A percentile compares a stretch with the other conserved stretches of the same genome.
Conservation (phyloP, 2,329 filamentous ascomycete genomes). For the Apiospora hydei region DNA sequence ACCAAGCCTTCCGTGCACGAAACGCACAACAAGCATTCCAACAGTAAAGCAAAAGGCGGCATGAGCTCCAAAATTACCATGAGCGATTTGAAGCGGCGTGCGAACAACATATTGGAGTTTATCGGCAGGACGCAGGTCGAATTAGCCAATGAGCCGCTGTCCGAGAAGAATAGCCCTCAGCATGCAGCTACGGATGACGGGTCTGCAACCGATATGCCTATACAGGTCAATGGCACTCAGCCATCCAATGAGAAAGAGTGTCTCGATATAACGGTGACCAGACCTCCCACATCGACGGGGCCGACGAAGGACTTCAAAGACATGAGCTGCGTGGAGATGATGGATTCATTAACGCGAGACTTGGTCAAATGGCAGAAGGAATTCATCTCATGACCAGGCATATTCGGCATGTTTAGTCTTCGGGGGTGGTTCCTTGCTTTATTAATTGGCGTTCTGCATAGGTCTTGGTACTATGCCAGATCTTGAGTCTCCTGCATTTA, state of each 20-base stretch:
- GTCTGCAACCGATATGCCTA: slow-evolving; percentile 41
- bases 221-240: slow-evolving; percentile 44
- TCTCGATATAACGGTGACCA: slow-evolving; percentile 28
- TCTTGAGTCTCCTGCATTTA: slow-evolving; percentile 23
- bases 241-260: background rate
- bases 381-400: slow-evolving; percentile 49
- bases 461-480: slow-evolving; percentile 29
- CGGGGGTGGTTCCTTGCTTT: slow-evolving; percentile 16
- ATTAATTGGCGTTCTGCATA: slow-evolving; percentile 3
- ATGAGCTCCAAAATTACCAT: slow-evolving; percentile 77
- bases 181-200: slow-evolving; percentile 48
- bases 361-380: slow-evolving; percentile 87
- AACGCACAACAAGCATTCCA: slow-evolving; percentile 54
- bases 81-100: slow-evolving; percentile 87
- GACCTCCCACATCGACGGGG: slow-evolving; percentile 7
- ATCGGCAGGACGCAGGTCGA: slow-evolving; percentile 90
- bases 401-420: background rate
- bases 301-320: slow-evolving; percentile 68
- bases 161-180: slow-evolving; percentile 50
- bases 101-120: slow-evolving; percentile 85
- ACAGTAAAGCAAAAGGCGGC: slow-evolving; percentile 59
- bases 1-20: slow-evolving; percentile 44
- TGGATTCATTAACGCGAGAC: slow-evolving; percentile 82
- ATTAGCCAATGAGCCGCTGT: slow-evolving; percentile 71
- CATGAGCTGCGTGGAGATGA: slow-evolving; percentile 85